These are phyloP conservation scores for Boechera retrofracta DNA, from an alignment of 345 rosid species.

Conservation along the genomic window DNA sequence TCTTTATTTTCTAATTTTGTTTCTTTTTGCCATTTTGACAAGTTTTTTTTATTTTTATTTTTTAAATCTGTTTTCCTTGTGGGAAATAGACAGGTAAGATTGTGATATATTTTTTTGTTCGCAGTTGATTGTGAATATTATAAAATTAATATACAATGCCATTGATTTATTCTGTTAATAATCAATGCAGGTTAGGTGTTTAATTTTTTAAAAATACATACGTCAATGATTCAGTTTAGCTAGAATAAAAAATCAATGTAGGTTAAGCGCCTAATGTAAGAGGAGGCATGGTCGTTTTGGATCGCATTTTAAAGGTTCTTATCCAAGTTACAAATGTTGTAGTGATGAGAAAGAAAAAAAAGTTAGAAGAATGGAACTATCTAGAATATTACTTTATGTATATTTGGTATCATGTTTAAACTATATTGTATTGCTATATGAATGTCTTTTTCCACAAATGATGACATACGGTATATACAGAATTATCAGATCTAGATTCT, in stretches of 20 bases:
- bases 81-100: constrained; percentile 28
- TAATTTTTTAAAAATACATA: neutral
- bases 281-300: constrained; percentile 8
- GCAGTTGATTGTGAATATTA: neutral
- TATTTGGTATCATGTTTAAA: no score
- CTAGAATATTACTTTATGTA: neutral
- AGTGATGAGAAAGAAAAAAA: neutral
- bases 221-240: neutral
- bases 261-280: neutral
- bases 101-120: neutral
- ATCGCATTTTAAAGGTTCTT: constrained; percentile 3
- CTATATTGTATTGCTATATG: neutral
- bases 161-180: neutral
- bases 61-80: constrained; percentile 19
- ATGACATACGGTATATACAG: neutral
- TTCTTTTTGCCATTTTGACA: constrained; percentile 10
- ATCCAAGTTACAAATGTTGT: neutral
- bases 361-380: neutral
- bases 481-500: neutral
- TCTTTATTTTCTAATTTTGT: constrained; percentile 9
- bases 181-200: neutral
- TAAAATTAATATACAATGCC: neutral
- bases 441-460: neutral
- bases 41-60: neutral
- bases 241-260: neutral